phyloP scores from a whole-genome alignment of 306 rosid species.

The Vigna trinervia region DNA sequence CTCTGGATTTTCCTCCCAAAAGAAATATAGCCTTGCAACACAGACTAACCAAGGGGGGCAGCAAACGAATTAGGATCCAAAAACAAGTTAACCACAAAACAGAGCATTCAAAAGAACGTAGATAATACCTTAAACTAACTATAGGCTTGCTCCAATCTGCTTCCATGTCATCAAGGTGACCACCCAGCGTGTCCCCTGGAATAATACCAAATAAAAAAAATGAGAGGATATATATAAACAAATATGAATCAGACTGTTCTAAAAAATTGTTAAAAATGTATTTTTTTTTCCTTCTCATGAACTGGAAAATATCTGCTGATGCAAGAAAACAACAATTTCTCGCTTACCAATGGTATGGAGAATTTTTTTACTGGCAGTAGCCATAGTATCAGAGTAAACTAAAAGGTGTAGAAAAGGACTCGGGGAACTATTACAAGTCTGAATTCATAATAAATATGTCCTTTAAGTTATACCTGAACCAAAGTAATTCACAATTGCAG shows the following conservation, averaged over 20 bases:
- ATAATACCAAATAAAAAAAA: slow-evolving; percentile 12
- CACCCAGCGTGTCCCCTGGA: slow-evolving; percentile 86
- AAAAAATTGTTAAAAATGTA: neutral
- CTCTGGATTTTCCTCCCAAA: slow-evolving; percentile 85
- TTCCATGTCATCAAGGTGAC: slow-evolving; percentile 99
- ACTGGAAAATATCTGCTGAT: neutral
- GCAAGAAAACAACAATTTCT: slow-evolving; percentile 6
- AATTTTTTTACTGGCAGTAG: neutral
- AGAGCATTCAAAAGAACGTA: slow-evolving; percentile 1
- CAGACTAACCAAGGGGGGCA: slow-evolving; percentile 57
- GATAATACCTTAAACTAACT: slow-evolving; percentile 81
- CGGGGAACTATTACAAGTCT: slow-evolving; percentile 1
- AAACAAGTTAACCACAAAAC: slow-evolving; percentile 27
- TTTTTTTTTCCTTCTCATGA: neutral
- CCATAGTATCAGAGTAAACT: neutral
- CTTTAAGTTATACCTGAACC: slow-evolving; percentile 60
- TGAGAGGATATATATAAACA: neutral
- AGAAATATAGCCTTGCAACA: slow-evolving; percentile 97
- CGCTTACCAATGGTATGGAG: neutral
- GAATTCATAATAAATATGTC: neutral
- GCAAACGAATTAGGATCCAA: slow-evolving; percentile 36
- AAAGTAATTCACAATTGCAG: slow-evolving; percentile 92
- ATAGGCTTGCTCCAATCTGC: slow-evolving; percentile 92
- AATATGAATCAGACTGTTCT: neutral
- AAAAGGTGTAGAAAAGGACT: neutral